Percentiles rank a stretch among this genome's conserved stretches.
Conservation (phyloP, 2,329 filamentous ascomycete species). For the Davidsoniella eucalypti region DNA sequence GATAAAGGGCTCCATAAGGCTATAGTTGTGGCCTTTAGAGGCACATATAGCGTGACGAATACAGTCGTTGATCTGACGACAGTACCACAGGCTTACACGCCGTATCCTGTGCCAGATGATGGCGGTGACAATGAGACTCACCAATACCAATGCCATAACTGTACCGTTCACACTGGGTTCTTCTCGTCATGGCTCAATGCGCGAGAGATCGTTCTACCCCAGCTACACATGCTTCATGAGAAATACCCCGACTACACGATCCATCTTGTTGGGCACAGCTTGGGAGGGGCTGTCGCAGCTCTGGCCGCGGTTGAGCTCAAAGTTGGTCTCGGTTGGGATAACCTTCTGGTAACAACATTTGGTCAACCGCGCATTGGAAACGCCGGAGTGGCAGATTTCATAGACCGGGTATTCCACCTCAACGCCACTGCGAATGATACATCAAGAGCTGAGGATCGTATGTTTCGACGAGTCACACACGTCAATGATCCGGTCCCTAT, state of each 20-base stretch:
- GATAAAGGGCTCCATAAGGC: slow-evolving; percentile 40
- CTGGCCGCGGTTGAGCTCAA: slow-evolving; percentile 72
- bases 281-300: slow-evolving; percentile 82
- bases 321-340: slow-evolving; percentile 53
- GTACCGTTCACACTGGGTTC: slow-evolving; percentile 87
- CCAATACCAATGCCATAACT: slow-evolving; percentile 54
- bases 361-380: slow-evolving; percentile 65
- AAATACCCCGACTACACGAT: slow-evolving; percentile 56
- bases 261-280: slow-evolving; percentile 72
- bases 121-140: slow-evolving; percentile 17
- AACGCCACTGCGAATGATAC: slow-evolving; percentile 17
- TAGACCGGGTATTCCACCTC: slow-evolving; percentile 37
- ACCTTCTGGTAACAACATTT: slow-evolving; percentile 71
- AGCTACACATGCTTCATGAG: slow-evolving; percentile 41
- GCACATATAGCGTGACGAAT: slow-evolving; percentile 86
- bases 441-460: slow-evolving; percentile 19
- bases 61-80: slow-evolving; percentile 82
- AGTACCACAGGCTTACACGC: slow-evolving; percentile 75
- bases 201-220: slow-evolving; percentile 48
- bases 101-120: slow-evolving; percentile 51
- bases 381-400: slow-evolving; percentile 33
- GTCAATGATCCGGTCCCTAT: slow-evolving; percentile 74
- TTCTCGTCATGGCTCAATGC: slow-evolving; percentile 69
- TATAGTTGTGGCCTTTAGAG: slow-evolving; percentile 79
- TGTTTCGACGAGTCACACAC: slow-evolving; percentile 71